Percentiles rank a stretch among this genome's conserved stretches.
Evolutionary conservation across 2,329 filamentous ascomycete genomes (phyloP).

Genomic region (Cytospora schulzeri): DNA sequence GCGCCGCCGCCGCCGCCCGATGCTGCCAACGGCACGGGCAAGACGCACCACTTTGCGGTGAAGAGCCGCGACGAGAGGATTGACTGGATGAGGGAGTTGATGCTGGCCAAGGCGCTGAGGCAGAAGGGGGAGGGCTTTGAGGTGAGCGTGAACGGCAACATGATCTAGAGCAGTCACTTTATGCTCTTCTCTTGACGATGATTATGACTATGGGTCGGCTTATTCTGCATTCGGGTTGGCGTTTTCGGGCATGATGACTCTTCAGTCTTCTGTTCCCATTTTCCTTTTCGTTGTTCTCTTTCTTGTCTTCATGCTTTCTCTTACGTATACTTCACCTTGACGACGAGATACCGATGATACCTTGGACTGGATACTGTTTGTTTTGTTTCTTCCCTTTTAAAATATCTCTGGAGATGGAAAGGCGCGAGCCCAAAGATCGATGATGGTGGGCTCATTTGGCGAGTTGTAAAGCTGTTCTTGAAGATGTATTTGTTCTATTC

Average conservation of each 20-base stretch:
- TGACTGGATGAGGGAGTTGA: constrained; percentile 94
- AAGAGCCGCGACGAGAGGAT: constrained; percentile 85
- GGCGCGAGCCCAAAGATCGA: constrained; percentile 18
- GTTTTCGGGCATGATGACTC: constrained; percentile 17
- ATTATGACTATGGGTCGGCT: neutral
- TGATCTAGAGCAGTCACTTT: constrained; percentile 54
- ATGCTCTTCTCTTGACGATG: constrained; percentile 15
- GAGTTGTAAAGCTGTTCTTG: neutral
- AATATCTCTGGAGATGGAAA: constrained; percentile 15
- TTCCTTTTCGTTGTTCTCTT: constrained; percentile 28
- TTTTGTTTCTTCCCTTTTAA: neutral
- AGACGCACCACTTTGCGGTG: constrained; percentile 94
- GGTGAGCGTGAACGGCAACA: constrained; percentile 78
- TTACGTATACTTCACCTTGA: constrained; percentile 25
- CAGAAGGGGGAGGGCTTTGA: constrained; percentile 84
- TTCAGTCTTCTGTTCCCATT: constrained; percentile 8
- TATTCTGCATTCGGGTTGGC: constrained; percentile 24
- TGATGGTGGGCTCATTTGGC: constrained; percentile 12
- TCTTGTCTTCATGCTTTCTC: constrained; percentile 18
- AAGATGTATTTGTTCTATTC: neutral
- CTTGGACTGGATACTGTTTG: constrained; percentile 18
- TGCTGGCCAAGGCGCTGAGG: constrained; percentile 85
- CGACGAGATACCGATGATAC: constrained; percentile 30
- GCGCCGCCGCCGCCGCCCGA: constrained; percentile 41
- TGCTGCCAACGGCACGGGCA: constrained; percentile 65